Base-by-base conservation (phyloP, 148 eudicot genomes). In the Fagopyrum esculentum region DNA sequence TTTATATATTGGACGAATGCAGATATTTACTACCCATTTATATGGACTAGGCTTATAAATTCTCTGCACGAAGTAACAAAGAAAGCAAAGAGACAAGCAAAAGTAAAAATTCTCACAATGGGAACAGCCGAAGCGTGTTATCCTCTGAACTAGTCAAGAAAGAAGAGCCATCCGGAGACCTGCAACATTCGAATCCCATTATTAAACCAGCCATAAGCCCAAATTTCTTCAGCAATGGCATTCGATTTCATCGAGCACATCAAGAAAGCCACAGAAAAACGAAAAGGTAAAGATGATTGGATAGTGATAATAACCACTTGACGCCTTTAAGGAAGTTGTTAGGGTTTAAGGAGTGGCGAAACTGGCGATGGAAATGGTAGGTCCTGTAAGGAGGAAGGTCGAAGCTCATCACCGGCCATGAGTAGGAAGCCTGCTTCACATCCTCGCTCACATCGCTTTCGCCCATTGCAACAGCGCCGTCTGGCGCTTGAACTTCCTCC, bases 91-190 rank as follows among this genome's bases (percentile, higher is more conserved):
- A 15, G 19, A 66, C 71, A 40, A 48, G 51, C 51, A 48, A 48
- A 6, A 48, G 51, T 48, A 7, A 11, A 8, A 49, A 5, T 66
- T 40, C 90, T 92, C 77, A 95, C 98, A 92, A 80, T 16, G 78
- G 59, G 78, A 92, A 95, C 10, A 83, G 16, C 49, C 88, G 87
- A 77, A 92, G 83, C n/a, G 89, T 73, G 75, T 87, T 95, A 76
- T 95, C 96, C 22, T 95, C 91, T 9, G 89, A 82, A 59, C 89
- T 85, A 5, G 91, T 90, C 10, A 95, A 81, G 74, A 95, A 92
- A 78, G 88, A 84, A 5, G 93, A 95, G 46, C 97, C 97, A 83
- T 95, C 98, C 0, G 98, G 97, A 48, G 98, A 90, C 98, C 98
- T 92, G 68, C 74, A 78, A 60, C 3, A 40, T 54, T 5, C 69